phyloP scores from a whole-genome alignment of 202 grass and related monocot genomes.

The Hordeum pubiflorum region DNA sequence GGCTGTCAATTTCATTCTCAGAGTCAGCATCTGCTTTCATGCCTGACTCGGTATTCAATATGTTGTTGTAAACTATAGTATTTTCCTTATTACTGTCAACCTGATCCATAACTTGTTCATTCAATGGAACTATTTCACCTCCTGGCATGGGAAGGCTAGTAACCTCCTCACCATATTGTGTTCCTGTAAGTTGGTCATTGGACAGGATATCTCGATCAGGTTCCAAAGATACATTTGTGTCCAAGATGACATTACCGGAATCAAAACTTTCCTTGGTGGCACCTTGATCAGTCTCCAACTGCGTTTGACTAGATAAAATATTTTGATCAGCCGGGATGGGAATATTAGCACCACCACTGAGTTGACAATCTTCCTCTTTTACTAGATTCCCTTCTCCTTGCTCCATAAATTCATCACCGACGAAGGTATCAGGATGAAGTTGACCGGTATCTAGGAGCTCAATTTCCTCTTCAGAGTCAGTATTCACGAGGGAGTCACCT shows the following conservation, averaged over 20 bases:
- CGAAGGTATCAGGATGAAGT: conserved; percentile 5
- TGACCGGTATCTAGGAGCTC: conserved; percentile 35
- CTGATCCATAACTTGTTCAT: conserved; percentile 37
- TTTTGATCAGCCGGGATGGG: conserved; percentile 13
- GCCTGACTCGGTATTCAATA: conserved; percentile 3
- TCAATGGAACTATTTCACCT: conserved; percentile 33
- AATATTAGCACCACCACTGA: conserved; percentile 6
- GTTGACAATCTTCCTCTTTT: conserved; percentile 22
- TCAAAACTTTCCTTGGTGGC: conserved; percentile 9
- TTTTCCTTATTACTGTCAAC: conserved; percentile 19
- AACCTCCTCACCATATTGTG: conserved; percentile 18
- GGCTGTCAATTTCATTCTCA: conserved; percentile 22
- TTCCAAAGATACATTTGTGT: conserved; percentile 4
- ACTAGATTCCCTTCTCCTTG: neutral
- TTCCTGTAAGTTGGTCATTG: conserved; percentile 14
- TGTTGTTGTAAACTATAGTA: conserved; percentile 29
- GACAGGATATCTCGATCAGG: conserved; percentile 1
- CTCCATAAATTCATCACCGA: conserved; percentile 16
- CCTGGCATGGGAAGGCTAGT: conserved; percentile 31
- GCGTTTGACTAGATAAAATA: conserved; percentile 21
- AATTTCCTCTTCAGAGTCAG: conserved; percentile 43
- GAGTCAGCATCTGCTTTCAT: conserved; percentile 11
- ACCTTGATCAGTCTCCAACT: conserved; percentile 7
- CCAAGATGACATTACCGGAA: conserved; percentile 7
- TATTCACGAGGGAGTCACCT: conserved; percentile 39